Evolutionary conservation across 2,329 filamentous ascomycete genomes (phyloP), one percentile per base, ranked within the genome.

Genomic region (Pezicula neosporulosa): DNA sequence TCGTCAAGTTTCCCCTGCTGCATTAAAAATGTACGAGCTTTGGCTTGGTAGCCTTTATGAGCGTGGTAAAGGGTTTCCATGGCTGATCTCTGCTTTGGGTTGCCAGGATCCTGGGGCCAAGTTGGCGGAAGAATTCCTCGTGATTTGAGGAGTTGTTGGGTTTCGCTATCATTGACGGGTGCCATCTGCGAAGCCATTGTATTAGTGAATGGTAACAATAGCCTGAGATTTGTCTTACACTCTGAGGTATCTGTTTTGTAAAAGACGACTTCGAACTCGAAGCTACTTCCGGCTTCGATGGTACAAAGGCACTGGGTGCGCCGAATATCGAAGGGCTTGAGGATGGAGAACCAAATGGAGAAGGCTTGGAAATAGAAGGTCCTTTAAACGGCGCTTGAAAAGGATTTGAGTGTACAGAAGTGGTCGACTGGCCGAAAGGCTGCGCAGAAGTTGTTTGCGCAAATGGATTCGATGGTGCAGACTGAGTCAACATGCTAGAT

Each of bases 1-100:
- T 87, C 81, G 64, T 87, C 84, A 50, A 87, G 81, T 7, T 85
- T 69, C 10, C 78, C 79, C 13, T 77, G 81, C 54, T 75, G 78
- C 50, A 83, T 81, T 39, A 87, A 68, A 4, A 78, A 80, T 13
- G 72, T 71, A 46, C 83, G 78, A 7, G 78, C 82, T 54, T 74
- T 77, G 49, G 73, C 73, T 50, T 83, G 75, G 57, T 85, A 86
- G 10, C 68, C 69, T 56, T 81, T 82, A 63, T 80, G 81, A 16
- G 73, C 68, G 45, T 81, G 77, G 42, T 81, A 74, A 52, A 84
- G 78, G 47, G 68, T 71, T 49, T 82, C 76, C 64, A 85, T 76
- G 12, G 72, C 72, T 9, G 66, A 68, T 55, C 78, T 77, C 58
- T 76, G 77, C 19, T 68, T 66, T 8, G 76, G 74, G 48, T 80